Conservation (phyloP, 345 rosid genomes). For the Limnanthes douglasii region DNA sequence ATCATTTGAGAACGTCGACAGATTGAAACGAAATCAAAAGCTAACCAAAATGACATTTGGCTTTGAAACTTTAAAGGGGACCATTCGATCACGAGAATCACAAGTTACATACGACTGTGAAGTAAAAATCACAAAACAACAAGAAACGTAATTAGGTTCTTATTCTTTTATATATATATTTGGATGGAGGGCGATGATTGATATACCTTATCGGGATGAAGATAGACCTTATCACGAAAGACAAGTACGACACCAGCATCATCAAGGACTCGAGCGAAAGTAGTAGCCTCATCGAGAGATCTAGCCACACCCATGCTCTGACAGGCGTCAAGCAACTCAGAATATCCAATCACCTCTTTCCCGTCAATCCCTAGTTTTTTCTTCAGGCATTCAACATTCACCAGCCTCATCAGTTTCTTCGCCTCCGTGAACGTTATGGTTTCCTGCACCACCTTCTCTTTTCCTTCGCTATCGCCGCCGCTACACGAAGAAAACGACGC, state of each 20-base stretch:
- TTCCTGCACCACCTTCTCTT: slow-evolving; percentile 1
- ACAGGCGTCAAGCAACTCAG: slow-evolving; percentile 35
- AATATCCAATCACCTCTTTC: slow-evolving; percentile 45
- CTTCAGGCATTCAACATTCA: slow-evolving; percentile 65
- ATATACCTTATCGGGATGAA: slow-evolving; percentile 68
- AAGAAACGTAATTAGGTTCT: too few relatives aligned
- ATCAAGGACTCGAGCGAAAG: slow-evolving; percentile 66
- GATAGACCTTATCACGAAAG: slow-evolving; percentile 70
- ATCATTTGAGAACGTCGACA: too few relatives aligned
- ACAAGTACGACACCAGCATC: slow-evolving; percentile 74
- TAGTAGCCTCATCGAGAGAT: slow-evolving; percentile 46
- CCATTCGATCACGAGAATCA: too few relatives aligned
- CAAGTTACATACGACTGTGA: too few relatives aligned
- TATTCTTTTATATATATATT: neutral
- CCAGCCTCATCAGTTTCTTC: slow-evolving; percentile 65
- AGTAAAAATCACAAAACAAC: too few relatives aligned
- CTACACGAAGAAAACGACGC: too few relatives aligned
- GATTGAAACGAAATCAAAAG: too few relatives aligned
- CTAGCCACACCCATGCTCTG: slow-evolving; percentile 45
- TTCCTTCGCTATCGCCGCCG: neutral
- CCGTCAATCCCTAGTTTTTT: slow-evolving; percentile 38
- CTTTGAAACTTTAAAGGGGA: too few relatives aligned
- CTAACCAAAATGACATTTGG: too few relatives aligned
- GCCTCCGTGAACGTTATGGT: slow-evolving; percentile 45
- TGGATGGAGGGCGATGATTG: neutral